These are phyloP conservation scores for Neonectria punicea DNA, from an alignment of 2,329 filamentous ascomycete species.

Conservation along the genomic window DNA sequence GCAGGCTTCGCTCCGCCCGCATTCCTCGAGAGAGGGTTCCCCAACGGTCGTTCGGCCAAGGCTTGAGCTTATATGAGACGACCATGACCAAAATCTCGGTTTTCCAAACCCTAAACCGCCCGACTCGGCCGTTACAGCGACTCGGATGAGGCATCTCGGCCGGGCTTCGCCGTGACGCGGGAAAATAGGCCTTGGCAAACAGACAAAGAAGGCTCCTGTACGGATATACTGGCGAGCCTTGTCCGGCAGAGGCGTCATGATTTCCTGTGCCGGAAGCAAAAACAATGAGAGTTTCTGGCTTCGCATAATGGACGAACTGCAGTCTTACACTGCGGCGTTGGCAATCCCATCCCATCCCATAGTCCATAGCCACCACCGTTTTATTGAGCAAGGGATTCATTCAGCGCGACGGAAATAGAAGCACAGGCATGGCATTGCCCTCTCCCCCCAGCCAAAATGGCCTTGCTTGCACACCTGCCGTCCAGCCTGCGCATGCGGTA, in stretches of 20 bases:
- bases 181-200: not conserved
- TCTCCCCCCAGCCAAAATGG: conserved; percentile 12
- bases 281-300: conserved; percentile 18
- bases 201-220: not conserved
- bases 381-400: conserved; percentile 11
- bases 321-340: not conserved
- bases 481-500: not conserved
- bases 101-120: conserved; percentile 22
- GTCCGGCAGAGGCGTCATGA: conserved; percentile 30
- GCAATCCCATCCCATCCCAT: not conserved
- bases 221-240: conserved; percentile 5
- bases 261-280: conserved; percentile 25
- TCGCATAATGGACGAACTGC: not conserved
- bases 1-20: conserved; percentile 9
- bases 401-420: conserved; percentile 36
- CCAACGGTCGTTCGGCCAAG: conserved; percentile 1
- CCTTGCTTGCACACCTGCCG: conserved; percentile 19
- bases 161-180: conserved; percentile 10
- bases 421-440: conserved; percentile 11
- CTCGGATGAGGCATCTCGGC: conserved; percentile 1
- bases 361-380: conserved; percentile 8
- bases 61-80: conserved; percentile 13
- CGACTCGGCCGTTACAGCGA: conserved; percentile 21
- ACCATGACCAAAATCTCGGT: conserved; percentile 6
- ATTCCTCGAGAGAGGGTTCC: not conserved